Evolutionary conservation across 2,329 filamentous ascomycete genomes (phyloP), one percentile per base, ranked within the genome.

Genomic region (Aspergillus tanneri): DNA sequence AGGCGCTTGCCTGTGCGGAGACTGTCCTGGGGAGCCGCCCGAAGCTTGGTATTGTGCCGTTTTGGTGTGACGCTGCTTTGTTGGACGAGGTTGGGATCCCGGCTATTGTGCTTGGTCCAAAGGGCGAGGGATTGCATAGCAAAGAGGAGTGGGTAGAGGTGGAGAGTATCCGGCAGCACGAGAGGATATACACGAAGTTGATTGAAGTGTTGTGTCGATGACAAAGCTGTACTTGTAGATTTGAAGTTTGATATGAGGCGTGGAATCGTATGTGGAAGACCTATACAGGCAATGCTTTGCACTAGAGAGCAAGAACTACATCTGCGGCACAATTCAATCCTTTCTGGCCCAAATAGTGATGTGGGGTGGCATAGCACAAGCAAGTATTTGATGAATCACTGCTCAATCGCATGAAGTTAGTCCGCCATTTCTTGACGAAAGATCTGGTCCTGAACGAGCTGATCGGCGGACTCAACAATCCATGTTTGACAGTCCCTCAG

Each of bases 31-130:
- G 64, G 0, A 46, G 28, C 6, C 45, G 63, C 0, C 60, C 66
- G 0, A 46, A 45, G 0, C 49, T 74, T 0, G 22, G 44, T 2
- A 67, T 65, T 5, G 68, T 58, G 1, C 56, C 69, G 0, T 78
- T 70, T 50, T 81, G 77, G 79, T 77, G 74, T 0, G 77, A 81
- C 55, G 75, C 71, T n/a, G 77, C 77, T 2, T 57, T 80, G 10
- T 52, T 81, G 1, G 64, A 68, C 1, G 65, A 72, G 14, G 64
- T 60, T 11, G 77, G 75, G 0, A 75, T 80, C 22, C 70, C 76
- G 0, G 61, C 70, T 0, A 60, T 81, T 12, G 64, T 80, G 1
- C 78, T 71, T 58, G 76, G 77, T 0, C 76, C 76, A 0, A 61
- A 57, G 7, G 77, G 76, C 0, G 68, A 72, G n/a, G 78, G 78